These are phyloP conservation scores for Giardia duodenalis DNA, from an alignment of 208 protist genomes.

Conservation along the genomic window DNA sequence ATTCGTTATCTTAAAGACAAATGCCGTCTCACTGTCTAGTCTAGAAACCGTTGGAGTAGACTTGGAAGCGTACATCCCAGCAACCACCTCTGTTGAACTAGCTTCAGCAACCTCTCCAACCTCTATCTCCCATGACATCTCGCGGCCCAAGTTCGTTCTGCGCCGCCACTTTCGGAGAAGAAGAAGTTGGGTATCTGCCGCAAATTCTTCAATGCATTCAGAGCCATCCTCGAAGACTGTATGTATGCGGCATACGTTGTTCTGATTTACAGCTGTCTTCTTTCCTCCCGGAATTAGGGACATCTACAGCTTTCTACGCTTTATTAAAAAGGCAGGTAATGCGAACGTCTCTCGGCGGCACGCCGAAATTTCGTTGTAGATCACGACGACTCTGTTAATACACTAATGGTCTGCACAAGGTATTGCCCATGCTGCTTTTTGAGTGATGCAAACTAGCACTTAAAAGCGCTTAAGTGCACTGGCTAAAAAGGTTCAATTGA, in stretches of 20 bases:
- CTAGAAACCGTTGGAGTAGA: neutral
- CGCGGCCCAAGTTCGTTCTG: neutral
- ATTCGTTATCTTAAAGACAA: constrained; percentile 17
- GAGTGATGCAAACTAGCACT: too few species aligned
- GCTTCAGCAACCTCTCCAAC: neutral
- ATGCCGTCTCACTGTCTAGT: neutral
- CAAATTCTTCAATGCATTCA: constrained; percentile 22
- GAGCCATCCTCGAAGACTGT: neutral
- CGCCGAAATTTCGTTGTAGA: too few species aligned
- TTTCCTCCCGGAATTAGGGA: constrained; percentile 12
- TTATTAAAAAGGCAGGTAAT: too few species aligned
- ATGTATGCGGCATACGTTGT: neutral
- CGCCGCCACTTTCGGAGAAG: neutral
- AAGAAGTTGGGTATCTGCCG: neutral
- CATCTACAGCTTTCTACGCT: neutral
- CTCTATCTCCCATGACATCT: neutral
- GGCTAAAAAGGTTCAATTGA: too few species aligned
- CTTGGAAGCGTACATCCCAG: neutral
- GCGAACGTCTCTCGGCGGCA: too few species aligned
- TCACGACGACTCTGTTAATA: too few species aligned
- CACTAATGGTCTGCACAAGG: too few species aligned
- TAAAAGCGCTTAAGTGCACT: too few species aligned
- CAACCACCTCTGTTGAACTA: neutral
- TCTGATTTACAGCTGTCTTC: neutral
- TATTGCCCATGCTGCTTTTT: too few species aligned